Evolutionary conservation across 306 rosid genomes (phyloP), one percentile per base, ranked within the genome.

Genomic region (Sicyos baderoa): DNA sequence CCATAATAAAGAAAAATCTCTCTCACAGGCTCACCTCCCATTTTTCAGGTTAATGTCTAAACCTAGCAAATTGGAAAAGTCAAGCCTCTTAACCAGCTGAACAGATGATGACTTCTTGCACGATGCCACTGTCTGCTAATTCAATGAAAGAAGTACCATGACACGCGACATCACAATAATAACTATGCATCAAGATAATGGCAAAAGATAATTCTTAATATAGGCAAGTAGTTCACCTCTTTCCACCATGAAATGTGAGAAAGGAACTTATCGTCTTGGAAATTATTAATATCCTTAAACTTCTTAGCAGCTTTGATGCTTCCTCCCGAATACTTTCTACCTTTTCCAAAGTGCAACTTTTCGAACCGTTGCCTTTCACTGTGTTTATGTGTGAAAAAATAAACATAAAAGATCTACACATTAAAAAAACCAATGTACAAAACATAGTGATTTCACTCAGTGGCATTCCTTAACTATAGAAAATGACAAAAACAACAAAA

Each of bases 171-270:
- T 18, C 50, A 51, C 59, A 22, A 47, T 42, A 21, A 21, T 42
- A 49, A 59, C 19, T 18, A 59, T 3, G 64, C 29, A 35, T 40
- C 44, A 29, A 18, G 54, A 14, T 3, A 16, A 62, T 37, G 37
- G 19, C 42, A 66, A 40, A 6, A 4, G 16, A 55, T 47, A 19
- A 27, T 72, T 77, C 37, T 63, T 57, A 10, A 69, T 19, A 40
- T 51, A 54, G 45, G 61, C 32, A 53, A 77, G 54, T 61, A 77
- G 54, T 60, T 14, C 23, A 89, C 98, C 95, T 87, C 93, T 76
- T 87, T 87, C 96, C 98, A 89, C 96, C 98, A 92, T 32, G 82
- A 22, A 72, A 92, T 80, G 82, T 85, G 87, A 80, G 89, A 80
- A 74, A 87, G 81, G 71, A 77, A 85, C 77, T 85, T 92, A 78